phyloP scores from a whole-genome alignment of 1,284 basidiomycete species.

The Abortiporus biennis region DNA sequence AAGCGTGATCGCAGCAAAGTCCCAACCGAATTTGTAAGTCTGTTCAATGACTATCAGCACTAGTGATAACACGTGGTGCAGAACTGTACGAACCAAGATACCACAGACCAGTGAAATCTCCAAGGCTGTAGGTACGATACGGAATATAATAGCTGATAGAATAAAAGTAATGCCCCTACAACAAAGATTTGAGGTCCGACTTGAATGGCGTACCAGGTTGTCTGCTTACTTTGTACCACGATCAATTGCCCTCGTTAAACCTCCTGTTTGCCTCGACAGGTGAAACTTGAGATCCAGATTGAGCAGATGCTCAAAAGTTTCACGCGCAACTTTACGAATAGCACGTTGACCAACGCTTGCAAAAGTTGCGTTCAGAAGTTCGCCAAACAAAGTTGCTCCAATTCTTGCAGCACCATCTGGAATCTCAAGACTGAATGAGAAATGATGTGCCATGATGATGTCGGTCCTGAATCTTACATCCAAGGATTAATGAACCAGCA shows the following conservation, averaged over 20 bases:
- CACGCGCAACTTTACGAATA: constrained; percentile 87
- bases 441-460: constrained; percentile 1
- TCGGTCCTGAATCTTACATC: constrained; percentile 49
- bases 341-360: constrained; percentile 94
- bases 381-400: constrained; percentile 85
- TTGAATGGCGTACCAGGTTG: not conserved
- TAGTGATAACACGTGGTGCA: not conserved
- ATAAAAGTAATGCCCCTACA: constrained; percentile 93
- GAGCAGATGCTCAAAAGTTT: constrained; percentile 92
- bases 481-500: constrained; percentile 84
- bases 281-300: constrained; percentile 93
- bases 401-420: constrained; percentile 89
- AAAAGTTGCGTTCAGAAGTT: constrained; percentile 94
- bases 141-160: constrained; percentile 89
- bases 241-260: constrained; percentile 94
- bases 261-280: constrained; percentile 90
- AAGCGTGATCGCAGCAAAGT: constrained; percentile 90
- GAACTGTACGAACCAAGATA: constrained; percentile 63
- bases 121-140: constrained; percentile 92
- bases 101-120: constrained; percentile 98
- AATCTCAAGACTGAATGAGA: not conserved
- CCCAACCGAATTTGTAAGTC: constrained; percentile 97
- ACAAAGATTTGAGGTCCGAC: not conserved
- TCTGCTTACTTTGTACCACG: constrained; percentile 85
- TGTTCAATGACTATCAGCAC: constrained; percentile 23